Evolutionary conservation across 2,329 filamentous ascomycete genomes (phyloP), one percentile per base, ranked within the genome.

Genomic region (Fusarium sp.): DNA sequence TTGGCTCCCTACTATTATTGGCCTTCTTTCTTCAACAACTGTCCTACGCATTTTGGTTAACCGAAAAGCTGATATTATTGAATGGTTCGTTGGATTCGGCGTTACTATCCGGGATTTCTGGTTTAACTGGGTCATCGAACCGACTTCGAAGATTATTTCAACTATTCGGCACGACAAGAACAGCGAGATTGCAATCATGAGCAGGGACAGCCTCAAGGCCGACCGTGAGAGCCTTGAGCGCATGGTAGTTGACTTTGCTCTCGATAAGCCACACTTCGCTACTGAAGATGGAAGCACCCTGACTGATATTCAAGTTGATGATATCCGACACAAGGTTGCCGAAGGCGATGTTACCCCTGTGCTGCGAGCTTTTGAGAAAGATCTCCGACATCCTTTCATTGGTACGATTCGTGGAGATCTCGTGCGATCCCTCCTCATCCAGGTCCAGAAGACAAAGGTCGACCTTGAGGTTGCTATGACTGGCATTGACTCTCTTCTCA

Each of bases 361-460:
- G 1, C 85, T 99, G 22, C 92, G 87, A 73, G 96, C 95, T 0
- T 99, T 97, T 78, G 96, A 99, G 78, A 90, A 92, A 76, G 95
- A 98, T 73, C 84, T 99, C 44, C 88, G 92, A 55, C 91, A 85
- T 48, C 96, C 96, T 2, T 90, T 99, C 65, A 85, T 90, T 58
- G 94, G 95, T 10, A 93, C 94, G 0, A 81, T 99, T 20, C 88
- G 90, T 30, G 96, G 96, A 13, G 95, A 98, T 75, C 86, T 99
- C 29, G 88, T 98, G 38, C 91, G 95, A 54, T 94, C 95, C 7
- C 88, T 99, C 29, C 85, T 99, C 46, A 98, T 99, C 58, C 96
- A 99, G 78, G 91, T 99, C 40, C 96, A 99, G 77, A 99, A 99
- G 85, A 98, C 96, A 24, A 99, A 99, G 83, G 96, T 99, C 11